Base-by-base conservation (phyloP, 164 flowering plant species). In the Piper betle region DNA sequence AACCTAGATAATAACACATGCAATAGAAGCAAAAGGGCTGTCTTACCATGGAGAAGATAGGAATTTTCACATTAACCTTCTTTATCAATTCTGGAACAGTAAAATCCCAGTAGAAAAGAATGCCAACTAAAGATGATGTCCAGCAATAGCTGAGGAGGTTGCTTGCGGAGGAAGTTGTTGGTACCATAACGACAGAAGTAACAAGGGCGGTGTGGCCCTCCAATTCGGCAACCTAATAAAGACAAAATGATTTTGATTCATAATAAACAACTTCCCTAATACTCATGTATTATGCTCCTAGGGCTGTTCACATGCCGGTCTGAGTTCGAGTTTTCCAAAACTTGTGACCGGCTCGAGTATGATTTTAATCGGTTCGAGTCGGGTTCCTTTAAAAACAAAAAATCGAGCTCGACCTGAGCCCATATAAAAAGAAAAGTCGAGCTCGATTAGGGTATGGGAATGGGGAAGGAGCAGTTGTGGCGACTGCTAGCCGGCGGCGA, bases 91-190 rank as follows among this genome's bases (percentile, higher is more conserved):
- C 91, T 0, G 92, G 81, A 20, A 68, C 70, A n/a, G 95, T 74
- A 63, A 86, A 93, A 73, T 93, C 96, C 99, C 99, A 93, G 65
- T 84, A 81, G 9, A 84, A 70, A 67, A 93, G 85, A 16, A 87
- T 86, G 9, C 97, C 97, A 76, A 90, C 99, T 6, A 90, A 82
- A 2, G 97, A 88, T 9, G 96, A 68, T 6, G 97, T 93, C 99
- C 99, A 93, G 66, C 99, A 90, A 62, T 76, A 77, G 64, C 82
- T 78, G 37, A 86, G 50, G 12, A 81, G 20, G 56, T 78, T 81
- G 61, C 71, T 76, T 10, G 79, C 80, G 12, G 87, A 64, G 58
- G 71, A 70, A 13, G 78, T 55, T 20, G 75, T 73, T n/a, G 90
- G 88, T 9, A 78, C 80, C 42, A 93, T 97, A 42, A 81, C 38